Base-by-base conservation (phyloP, 2,329 filamentous ascomycete species). In the Ophiocordyceps australis region DNA sequence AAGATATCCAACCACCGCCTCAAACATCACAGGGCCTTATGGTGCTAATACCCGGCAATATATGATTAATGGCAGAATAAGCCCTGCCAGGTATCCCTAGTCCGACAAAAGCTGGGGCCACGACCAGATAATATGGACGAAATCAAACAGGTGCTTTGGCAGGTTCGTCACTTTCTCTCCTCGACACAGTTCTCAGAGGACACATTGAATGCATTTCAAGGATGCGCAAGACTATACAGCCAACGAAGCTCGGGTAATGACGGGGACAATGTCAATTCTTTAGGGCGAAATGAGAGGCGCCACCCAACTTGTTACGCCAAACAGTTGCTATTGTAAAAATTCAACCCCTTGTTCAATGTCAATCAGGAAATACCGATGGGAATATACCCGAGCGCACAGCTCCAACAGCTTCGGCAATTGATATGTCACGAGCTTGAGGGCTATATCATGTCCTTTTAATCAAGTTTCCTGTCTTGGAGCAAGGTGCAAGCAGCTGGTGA, bases 271-370 rank as follows among this genome's bases (percentile, higher is more conserved):
- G 20, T 41, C 49, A 8, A 35, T 44, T 12, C 43, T 54, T 27
- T 28, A 37, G 22, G 43, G 42, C 9, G 20, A 38, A 33, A 9
- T 30, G 25, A 28, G 36, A 24, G 33, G n/a, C n/a, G n/a, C n/a
- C n/a, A 33, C 23, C 28, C 22, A 8, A 42, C 29, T 14, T 35
- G 30, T 39, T 32, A 34, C 36, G 39, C 27, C 21, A 35, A 36
- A 20, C 36, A 43, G 23, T 35, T 43, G 8, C 23, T 34, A 3
- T 57, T 57, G 26, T 35, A 17, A 10, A 51, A 52, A 28, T 43
- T 55, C 22, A 36, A 42, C 10, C 36, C 35, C 27, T 37, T 59
- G 19, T 50, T 45, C 4, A 43, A 52, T 30, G 42, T 16, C 33
- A 39, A n/a, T 22, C 29, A 13, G 37, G 38, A 2, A 40, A 43